Conservation (phyloP, 768 basidiomycete species). For the Suillus discolor region DNA sequence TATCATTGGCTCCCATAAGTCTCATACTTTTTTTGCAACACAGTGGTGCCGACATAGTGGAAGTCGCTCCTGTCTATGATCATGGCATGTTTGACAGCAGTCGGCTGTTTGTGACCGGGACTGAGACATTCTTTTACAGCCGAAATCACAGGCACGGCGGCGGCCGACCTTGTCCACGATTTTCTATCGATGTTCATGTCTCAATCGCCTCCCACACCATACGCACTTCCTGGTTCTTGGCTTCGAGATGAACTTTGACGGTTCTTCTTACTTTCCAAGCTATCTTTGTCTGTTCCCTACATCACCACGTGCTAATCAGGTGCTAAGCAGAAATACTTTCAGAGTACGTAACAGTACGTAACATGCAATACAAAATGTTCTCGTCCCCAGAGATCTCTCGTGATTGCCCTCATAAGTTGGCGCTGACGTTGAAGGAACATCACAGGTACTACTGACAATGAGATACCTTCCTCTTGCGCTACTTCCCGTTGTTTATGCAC, state of each 20-base stretch:
- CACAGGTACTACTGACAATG: not conserved
- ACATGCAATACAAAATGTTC: not conserved
- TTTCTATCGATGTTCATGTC: constrained; percentile 43
- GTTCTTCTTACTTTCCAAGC: not conserved
- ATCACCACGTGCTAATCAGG: constrained; percentile 7
- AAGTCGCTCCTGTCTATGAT: constrained; percentile 76
- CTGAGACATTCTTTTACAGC: constrained; percentile 20
- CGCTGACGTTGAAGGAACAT: not conserved
- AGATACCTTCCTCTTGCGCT: constrained; percentile 6
- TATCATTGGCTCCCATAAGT: not conserved
- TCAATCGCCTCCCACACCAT: constrained; percentile 26
- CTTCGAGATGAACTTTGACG: constrained; percentile 26
- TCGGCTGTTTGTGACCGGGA: not conserved
- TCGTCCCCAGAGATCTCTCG: not conserved
- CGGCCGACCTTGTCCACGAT: constrained; percentile 49
- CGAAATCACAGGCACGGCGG: constrained; percentile 45
- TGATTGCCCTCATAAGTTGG: not conserved
- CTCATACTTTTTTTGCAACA: constrained; percentile 5
- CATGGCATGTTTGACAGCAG: constrained; percentile 43
- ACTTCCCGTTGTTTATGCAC: constrained; percentile 6
- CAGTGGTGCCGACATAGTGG: constrained; percentile 74
- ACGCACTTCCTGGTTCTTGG: constrained; percentile 14
- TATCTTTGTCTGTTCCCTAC: constrained; percentile 1
- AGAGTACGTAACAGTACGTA: constrained; percentile 1
- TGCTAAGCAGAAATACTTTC: constrained; percentile 2